A percentile compares a stretch with the other conserved stretches of the same genome.
Evolutionary conservation across 164 flowering plant species (phyloP).

Genomic region (Platanus orientalis): DNA sequence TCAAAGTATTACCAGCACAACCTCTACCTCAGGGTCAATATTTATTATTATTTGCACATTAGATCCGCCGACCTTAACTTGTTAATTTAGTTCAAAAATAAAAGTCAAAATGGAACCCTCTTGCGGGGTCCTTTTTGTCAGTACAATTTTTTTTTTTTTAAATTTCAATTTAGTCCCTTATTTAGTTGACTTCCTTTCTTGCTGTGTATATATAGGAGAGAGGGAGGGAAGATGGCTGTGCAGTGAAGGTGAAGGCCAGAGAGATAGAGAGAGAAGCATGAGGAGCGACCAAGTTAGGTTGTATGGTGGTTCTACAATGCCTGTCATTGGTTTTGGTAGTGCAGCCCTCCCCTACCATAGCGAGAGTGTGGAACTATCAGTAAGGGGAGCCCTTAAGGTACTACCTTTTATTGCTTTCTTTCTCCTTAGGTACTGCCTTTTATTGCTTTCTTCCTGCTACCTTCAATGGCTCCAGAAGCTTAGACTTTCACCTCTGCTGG

Average conservation of each 20-base stretch:
- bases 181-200: too few relatives aligned
- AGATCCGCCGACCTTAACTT: too few relatives aligned
- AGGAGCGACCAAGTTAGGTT: conserved; percentile 29
- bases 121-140: too few relatives aligned
- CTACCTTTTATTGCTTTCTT: not conserved
- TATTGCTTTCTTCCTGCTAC: not conserved
- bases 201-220: conserved; percentile 17
- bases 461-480: too few relatives aligned
- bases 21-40: too few relatives aligned
- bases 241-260: conserved; percentile 1
- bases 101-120: too few relatives aligned
- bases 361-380: conserved; percentile 40
- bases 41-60: too few relatives aligned
- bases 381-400: conserved; percentile 58
- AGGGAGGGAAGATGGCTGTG: conserved; percentile 17
- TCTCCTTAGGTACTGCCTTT: too few relatives aligned
- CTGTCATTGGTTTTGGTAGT: conserved; percentile 64
- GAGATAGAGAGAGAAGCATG: conserved; percentile 22
- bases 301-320: conserved; percentile 45
- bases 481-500: not conserved
- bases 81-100: too few relatives aligned
- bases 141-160: too few relatives aligned
- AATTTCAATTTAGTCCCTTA: too few relatives aligned
- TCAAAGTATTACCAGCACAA: not conserved
- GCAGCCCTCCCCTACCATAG: conserved; percentile 34